phyloP scores from a whole-genome alignment of 306 rosid species.

The Geum urbanum region DNA sequence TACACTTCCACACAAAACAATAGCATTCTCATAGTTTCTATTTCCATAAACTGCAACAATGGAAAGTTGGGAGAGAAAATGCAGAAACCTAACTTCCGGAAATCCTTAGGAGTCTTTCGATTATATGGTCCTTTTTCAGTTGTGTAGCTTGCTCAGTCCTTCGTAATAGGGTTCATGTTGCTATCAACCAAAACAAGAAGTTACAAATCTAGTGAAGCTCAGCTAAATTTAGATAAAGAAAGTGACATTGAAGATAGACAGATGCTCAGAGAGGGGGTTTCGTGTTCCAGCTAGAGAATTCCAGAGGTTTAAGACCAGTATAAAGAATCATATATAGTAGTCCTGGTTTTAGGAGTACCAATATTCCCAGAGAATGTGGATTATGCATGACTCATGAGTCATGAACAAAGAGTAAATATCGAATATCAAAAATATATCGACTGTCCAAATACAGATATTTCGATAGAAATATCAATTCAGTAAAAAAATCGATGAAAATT shows the following conservation, averaged over 20 bases:
- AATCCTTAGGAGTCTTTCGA: not conserved
- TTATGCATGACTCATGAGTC: not conserved
- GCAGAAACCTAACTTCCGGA: not conserved
- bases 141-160: slow-evolving; percentile 18
- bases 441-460: too few relatives aligned
- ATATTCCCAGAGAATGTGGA: not conserved
- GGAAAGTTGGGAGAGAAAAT: not conserved
- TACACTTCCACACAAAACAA: not conserved
- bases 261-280: slow-evolving; percentile 7
- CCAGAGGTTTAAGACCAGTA: slow-evolving; percentile 13
- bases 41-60: not conserved
- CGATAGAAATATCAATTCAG: too few relatives aligned
- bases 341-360: not conserved
- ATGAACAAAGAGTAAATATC: too few relatives aligned
- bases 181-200: slow-evolving; percentile 12
- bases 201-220: not conserved
- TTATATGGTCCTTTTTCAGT: not conserved
- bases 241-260: not conserved
- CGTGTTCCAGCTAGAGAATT: slow-evolving; percentile 34
- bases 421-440: too few relatives aligned
- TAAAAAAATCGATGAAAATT: too few relatives aligned
- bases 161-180: slow-evolving; percentile 5
- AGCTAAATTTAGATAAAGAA: not conserved
- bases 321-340: not conserved
- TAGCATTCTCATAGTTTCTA: not conserved